phyloP scores from a whole-genome alignment of 164 flowering plant genomes.

The Paratinospora sagittata region DNA sequence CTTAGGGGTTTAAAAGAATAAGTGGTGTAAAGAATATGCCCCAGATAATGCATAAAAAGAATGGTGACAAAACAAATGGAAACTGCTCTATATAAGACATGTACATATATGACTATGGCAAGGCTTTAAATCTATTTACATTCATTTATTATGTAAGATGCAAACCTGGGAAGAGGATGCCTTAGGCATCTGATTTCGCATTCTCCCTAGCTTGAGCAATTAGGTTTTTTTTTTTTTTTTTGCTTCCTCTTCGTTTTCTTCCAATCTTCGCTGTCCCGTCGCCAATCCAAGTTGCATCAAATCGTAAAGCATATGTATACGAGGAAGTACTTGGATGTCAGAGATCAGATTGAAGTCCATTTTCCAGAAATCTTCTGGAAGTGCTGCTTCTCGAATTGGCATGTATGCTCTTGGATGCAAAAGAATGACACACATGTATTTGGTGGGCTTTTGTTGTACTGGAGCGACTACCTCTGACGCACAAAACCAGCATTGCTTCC shows the following conservation, averaged over 20 bases:
- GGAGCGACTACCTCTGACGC: conserved; percentile 48
- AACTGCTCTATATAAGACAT: background rate
- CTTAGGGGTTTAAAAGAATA: background rate
- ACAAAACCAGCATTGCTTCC: conserved; percentile 52
- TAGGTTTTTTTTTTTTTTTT: background rate
- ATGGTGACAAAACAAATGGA: background rate
- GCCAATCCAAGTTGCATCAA: conserved; percentile 25
- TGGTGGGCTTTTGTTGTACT: conserved; percentile 41
- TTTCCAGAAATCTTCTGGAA: conserved; percentile 28
- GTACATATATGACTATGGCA: too few species aligned
- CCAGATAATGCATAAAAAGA: background rate
- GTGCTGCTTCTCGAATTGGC: conserved; percentile 29
- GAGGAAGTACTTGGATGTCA: conserved; percentile 29
- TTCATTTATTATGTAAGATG: background rate
- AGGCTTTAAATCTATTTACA: background rate
- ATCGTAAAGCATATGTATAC: conserved; percentile 38
- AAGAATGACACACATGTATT: conserved; percentile 52
- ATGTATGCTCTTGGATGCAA: conserved; percentile 36
- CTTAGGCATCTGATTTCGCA: background rate
- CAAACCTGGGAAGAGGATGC: background rate
- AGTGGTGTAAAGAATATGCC: conserved; percentile 2
- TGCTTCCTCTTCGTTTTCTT: background rate
- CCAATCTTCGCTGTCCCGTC: conserved; percentile 1
- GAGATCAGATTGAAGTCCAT: conserved; percentile 45
- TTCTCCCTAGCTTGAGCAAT: background rate